Base-by-base conservation (phyloP, 2,329 filamentous ascomycete genomes). In the Fusarium sp. region DNA sequence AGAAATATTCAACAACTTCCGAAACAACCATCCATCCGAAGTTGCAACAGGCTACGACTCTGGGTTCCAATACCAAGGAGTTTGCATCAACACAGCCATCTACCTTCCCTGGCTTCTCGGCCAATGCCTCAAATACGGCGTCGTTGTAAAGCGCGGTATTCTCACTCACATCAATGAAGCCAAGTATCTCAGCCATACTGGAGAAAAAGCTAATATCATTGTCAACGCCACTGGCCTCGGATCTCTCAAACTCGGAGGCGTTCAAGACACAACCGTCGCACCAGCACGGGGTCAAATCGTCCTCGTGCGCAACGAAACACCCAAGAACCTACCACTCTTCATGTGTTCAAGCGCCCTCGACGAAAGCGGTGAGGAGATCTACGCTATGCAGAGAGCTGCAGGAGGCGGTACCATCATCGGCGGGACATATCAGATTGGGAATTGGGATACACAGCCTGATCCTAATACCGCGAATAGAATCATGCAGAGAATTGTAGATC, bases 1-100 rank as follows among this genome's bases (percentile, higher is more conserved):
- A 78, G 85, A 91, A 59, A 82, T 94, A 9, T 88, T 93, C 53
- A 90, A 92, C 15, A 90, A 96, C 82, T 96, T 91, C 81, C 88
- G 89, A 66, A 83, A 90, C 60, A 82, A 95, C 6, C 78, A 86
- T 4, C 80, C 86, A 32, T 82, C 84, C 5, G 86, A 92, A 73
- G 83, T 97, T 2, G 88, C 90, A 0, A 75, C 84, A 0, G 93
- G 89, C 19, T 89, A 92, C 58, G 91, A 94, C 67, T 92, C 91
- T 12, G 95, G 90, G 19, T 93, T 90, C 53, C 86, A 88, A 60
- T 97, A 96, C 81, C 94, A 90, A 13, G 96, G 93, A 2, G 91
- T 97, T 21, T 98, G 95, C 83, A 96, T 98, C 81, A 98, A 98
- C 83, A 93, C 93, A 0, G 90, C 93, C 43, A 84, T 97, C 63